Evolutionary conservation across 768 basidiomycete species (phyloP), one percentile per base, ranked within the genome.

Genomic region (Panaeolus cyanescens): DNA sequence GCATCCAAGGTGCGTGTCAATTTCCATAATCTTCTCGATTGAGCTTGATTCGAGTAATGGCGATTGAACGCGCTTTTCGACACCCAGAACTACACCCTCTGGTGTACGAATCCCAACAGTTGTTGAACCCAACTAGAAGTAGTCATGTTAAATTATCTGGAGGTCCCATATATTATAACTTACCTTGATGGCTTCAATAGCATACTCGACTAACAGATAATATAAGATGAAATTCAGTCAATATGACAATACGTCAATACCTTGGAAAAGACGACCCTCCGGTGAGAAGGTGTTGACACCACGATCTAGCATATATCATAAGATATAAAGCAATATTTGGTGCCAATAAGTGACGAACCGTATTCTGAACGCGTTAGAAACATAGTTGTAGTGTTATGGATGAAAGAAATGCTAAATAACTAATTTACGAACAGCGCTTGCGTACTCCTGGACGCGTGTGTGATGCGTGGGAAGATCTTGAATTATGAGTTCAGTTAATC

Each of bases 11-110:
- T 99, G 97, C 12, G 75, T 66, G 79, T 99, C 97, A 70, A 99
- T 99, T 80, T 99, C 97, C 96, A 99, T 98, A 73, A 99, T 99
- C 83, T 99, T 99, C 75, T 99, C 96, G 71, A 99, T 95, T 59
- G 95, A 96, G 64, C 86, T 91, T 37, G 95, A 88, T 79, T 98
- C 97, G 69, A 99, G 87, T 54, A 99, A 85, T 9, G 95, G 93
- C 0, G 96, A 98, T 75, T 97, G 95, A 56, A 97, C 94, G 75
- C 97, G 95, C 80, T 99, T 99, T 82, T 99, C 97, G 66, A 99
- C 95, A 58, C 87, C 97, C 61, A 99, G 90, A 65, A 99, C 83
- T 67, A 95, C 91, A 62, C 97, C 97, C 67, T 92, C 83, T 36
- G 89, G 83, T 32, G 97, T 98, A 70, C 88, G 87, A 72, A 99